Conservation (phyloP, 495 filamentous ascomycete species). For the Letharia lupina region DNA sequence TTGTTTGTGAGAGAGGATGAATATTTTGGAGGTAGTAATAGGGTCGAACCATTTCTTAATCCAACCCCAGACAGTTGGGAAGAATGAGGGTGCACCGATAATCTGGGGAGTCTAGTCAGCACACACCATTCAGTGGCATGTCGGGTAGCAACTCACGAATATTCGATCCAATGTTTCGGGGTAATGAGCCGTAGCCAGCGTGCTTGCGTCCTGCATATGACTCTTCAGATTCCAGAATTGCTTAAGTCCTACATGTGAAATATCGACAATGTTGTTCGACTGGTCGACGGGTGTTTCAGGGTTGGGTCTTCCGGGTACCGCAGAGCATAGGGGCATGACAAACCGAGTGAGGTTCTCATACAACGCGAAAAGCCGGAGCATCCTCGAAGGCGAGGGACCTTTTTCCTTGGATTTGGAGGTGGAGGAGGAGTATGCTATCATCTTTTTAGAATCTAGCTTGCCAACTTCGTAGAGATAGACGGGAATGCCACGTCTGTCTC, state of each 20-base stretch:
- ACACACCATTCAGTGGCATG: background rate
- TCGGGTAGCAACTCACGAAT: slow-evolving; percentile 46
- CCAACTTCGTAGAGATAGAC: slow-evolving; percentile 82
- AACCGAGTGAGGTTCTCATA: slow-evolving; percentile 86
- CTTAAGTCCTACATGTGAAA: slow-evolving; percentile 69
- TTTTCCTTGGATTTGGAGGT: slow-evolving; percentile 49
- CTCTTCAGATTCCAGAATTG: slow-evolving; percentile 87
- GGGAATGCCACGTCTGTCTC: slow-evolving; percentile 81
- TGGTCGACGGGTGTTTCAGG: slow-evolving; percentile 69
- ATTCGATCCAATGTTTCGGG: slow-evolving; percentile 82
- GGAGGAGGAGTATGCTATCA: slow-evolving; percentile 57
- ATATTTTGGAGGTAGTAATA: slow-evolving; percentile 84
- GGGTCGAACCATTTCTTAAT: slow-evolving; percentile 94
- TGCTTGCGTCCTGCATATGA: slow-evolving; percentile 83
- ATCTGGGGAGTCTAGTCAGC: slow-evolving; percentile 42
- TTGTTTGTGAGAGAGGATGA: slow-evolving; percentile 64
- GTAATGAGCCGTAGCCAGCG: slow-evolving; percentile 80
- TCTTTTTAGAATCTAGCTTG: slow-evolving; percentile 70
- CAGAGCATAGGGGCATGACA: slow-evolving; percentile 69
- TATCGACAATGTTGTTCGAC: slow-evolving; percentile 80
- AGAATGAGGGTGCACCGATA: slow-evolving; percentile 80
- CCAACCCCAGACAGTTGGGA: slow-evolving; percentile 89
- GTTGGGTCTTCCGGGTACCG: slow-evolving; percentile 56
- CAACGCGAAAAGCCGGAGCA: slow-evolving; percentile 76
- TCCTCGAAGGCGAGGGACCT: slow-evolving; percentile 39